A percentile compares a stretch with the other conserved stretches of the same genome.
phyloP scores from a whole-genome alignment of 306 rosid genomes.

The Ammopiptanthus mongolicus region DNA sequence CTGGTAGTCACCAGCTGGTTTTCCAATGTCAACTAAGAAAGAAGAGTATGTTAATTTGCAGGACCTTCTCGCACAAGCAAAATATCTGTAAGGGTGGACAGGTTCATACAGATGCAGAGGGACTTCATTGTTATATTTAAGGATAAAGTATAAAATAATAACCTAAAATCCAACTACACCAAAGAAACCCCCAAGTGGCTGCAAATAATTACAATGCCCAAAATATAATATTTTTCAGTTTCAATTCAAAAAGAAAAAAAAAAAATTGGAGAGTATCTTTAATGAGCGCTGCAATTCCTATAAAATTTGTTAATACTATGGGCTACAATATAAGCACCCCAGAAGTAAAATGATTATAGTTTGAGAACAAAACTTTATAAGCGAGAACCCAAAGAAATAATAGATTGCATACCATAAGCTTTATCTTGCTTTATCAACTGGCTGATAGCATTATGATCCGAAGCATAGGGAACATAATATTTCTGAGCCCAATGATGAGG shows the following conservation, averaged over 20 bases:
- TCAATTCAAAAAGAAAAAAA: not conserved
- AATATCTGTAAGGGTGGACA: not conserved
- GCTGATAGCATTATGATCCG: constrained; percentile 54
- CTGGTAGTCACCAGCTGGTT: constrained; percentile 37
- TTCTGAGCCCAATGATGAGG: constrained; percentile 94
- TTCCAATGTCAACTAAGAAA: constrained; percentile 62
- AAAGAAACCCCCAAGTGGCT: not conserved
- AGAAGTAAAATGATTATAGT: not conserved
- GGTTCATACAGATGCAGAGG: constrained; percentile 7
- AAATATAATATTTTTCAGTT: constrained; percentile 6
- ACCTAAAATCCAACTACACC: constrained; percentile 5
- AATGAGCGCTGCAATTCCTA: not conserved
- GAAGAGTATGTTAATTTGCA: constrained; percentile 27
- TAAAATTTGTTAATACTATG: not conserved
- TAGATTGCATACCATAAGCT: constrained; percentile 61
- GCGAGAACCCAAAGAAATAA: constrained; percentile 9
- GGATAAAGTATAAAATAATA: not conserved
- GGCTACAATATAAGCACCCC: not conserved
- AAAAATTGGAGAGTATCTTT: not conserved
- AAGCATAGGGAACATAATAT: constrained; percentile 80
- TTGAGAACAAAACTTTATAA: not conserved
- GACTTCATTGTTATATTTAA: not conserved
- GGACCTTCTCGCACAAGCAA: constrained; percentile 17
- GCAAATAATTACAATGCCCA: constrained; percentile 14
- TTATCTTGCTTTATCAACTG: constrained; percentile 53